These are phyloP conservation scores for Pythium graminicola DNA, from an alignment of 352 stramenopile genomes.

Conservation along the genomic window DNA sequence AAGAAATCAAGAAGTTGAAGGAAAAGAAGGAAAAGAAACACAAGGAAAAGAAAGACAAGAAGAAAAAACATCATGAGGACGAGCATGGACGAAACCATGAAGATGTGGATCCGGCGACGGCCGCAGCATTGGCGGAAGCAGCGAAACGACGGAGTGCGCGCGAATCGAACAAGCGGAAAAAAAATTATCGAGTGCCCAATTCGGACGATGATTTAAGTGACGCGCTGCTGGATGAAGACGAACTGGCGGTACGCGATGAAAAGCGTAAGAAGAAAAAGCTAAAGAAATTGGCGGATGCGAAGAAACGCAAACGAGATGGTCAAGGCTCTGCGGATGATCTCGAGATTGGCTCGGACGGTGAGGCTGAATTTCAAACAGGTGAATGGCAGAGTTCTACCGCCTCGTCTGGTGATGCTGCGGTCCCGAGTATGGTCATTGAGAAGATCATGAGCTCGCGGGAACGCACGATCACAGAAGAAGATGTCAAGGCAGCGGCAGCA, in stretches of 20 bases:
- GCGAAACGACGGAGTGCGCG: conserved; percentile 48
- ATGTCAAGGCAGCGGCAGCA: conserved; percentile 11
- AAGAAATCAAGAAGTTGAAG: conserved; percentile 14
- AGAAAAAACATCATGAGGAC: background rate
- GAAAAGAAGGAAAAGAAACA: conserved; percentile 11
- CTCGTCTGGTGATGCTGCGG: background rate
- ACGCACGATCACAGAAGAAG: conserved; percentile 29
- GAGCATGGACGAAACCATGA: background rate
- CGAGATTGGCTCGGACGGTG: conserved; percentile 4
- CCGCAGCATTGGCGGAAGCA: conserved; percentile 23
- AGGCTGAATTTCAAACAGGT: conserved; percentile 21
- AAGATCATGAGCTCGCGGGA: conserved; percentile 82
- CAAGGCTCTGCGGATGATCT: background rate
- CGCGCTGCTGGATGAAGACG: conserved; percentile 32
- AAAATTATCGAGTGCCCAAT: conserved; percentile 73
- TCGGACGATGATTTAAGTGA: conserved; percentile 73
- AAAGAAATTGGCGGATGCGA: conserved; percentile 15
- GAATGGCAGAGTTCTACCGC: background rate
- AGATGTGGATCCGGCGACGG: conserved; percentile 1
- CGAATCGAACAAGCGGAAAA: conserved; percentile 56
- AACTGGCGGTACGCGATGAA: conserved; percentile 7
- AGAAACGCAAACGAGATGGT: conserved; percentile 13
- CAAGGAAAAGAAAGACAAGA: conserved; percentile 3
- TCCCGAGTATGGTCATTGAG: conserved; percentile 74
- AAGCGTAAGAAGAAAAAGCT: conserved; percentile 19